Base-by-base conservation (phyloP, 768 basidiomycete genomes). In the Russula vinacea region DNA sequence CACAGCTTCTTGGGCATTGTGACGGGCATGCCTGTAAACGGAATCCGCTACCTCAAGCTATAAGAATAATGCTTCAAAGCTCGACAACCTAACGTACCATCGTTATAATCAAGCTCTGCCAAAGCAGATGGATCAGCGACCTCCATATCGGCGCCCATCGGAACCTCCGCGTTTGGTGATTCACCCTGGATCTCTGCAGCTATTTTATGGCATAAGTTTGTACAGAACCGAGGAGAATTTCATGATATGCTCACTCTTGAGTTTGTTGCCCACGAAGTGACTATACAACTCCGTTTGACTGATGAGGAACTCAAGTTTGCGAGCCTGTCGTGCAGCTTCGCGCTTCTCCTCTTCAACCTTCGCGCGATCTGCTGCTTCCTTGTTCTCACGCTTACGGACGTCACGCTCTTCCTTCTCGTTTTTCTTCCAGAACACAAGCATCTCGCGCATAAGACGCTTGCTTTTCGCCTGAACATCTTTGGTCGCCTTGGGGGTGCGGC, bases 271-370 rank as follows among this genome's bases (percentile, higher is more conserved):
- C 63, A 99, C 94, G 82, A 99, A 98, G 78, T 99, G 97, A 69
- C 92, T 94, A 76, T 98, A 99, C 9, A 98, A 83, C 74, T 99
- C 97, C 4, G 97, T 98, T 76, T 98, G 96, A 64, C 92, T 98
- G 75, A 99, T 94, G 76, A 99, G 80, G 78, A 98, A 99, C 77
- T 99, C 97, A 29, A 99, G 84, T 75, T 98, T 98, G 69, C 96
- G 84, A 14, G 94, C 92, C 74, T 96, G 93, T 57, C 97, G 81
- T 44, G 94, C 90, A 14, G 91, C 89, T 76, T 99, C 97, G 47
- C 96, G 83, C 72, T 87, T 91, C 76, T 97, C 94, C 74, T 96
- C 94, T 74, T 96, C 94, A 37, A 92, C 76, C 74, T 87, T 91
- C 26, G 91, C 84, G 56, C 92, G 84, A 70, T 95, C 93, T 70